These are phyloP conservation scores for Neurospora africana DNA, from an alignment of 495 filamentous ascomycete genomes.

Conservation along the genomic window DNA sequence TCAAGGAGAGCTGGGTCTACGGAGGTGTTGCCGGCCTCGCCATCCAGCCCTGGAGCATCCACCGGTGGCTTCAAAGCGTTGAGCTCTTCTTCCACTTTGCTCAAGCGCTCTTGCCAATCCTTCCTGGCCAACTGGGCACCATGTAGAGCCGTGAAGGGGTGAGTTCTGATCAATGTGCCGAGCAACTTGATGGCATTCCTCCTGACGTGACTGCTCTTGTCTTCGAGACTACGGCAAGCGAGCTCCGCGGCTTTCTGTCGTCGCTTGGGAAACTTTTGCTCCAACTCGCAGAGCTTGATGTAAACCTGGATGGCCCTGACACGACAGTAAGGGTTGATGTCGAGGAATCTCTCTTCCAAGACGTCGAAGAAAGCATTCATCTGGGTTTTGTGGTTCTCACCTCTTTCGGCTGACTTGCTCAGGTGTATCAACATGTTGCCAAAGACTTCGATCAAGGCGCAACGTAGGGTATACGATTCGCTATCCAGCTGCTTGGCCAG, in stretches of 20 bases:
- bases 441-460: conserved; percentile 92
- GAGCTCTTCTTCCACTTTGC: conserved; percentile 71
- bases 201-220: conserved; percentile 96
- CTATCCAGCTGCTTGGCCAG: conserved; percentile 89
- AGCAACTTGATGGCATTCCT: conserved; percentile 91
- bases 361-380: conserved; percentile 96
- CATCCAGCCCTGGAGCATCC: conserved; percentile 63
- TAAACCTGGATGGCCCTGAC: conserved; percentile 89
- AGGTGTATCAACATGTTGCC: conserved; percentile 92
- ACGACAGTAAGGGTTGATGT: conserved; percentile 94
- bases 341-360: conserved; percentile 88
- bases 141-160: conserved; percentile 87
- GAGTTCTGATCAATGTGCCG: conserved; percentile 75
- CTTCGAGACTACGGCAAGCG: conserved; percentile 78
- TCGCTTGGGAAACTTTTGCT: conserved; percentile 89
- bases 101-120: conserved; percentile 73
- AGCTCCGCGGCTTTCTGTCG: conserved; percentile 77
- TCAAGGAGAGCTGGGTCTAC: conserved; percentile 75
- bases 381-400: conserved; percentile 84
- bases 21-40: conserved; percentile 42
- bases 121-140: conserved; percentile 73
- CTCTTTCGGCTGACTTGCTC: conserved; percentile 79
- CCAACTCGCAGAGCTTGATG: conserved; percentile 79
- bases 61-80: conserved; percentile 69
- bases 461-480: conserved; percentile 93